Evolutionary conservation across 116 monocot species (phyloP).

Genomic region (Thalassia testudinum): DNA sequence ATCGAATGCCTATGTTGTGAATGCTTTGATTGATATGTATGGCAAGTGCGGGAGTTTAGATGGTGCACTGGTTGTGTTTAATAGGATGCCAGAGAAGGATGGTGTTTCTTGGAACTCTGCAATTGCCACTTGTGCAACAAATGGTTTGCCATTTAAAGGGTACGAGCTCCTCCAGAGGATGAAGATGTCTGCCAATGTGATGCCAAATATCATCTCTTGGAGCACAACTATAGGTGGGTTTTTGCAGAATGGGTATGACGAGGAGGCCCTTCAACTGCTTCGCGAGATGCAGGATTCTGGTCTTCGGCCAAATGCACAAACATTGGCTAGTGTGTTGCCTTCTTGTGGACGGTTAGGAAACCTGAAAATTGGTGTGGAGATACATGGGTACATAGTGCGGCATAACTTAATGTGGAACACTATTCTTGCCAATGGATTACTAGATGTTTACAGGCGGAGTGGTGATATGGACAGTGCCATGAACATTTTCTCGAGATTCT

Average conservation of each 20-base stretch:
- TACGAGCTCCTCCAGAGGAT: slow-evolving; percentile 4
- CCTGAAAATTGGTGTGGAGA: slow-evolving; percentile 9
- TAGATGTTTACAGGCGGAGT: slow-evolving; percentile 17
- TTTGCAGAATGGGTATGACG: slow-evolving; percentile 12
- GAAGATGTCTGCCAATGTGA: slow-evolving; percentile 1
- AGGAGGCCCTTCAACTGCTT: slow-evolving; percentile 5
- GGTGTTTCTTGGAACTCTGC: slow-evolving; percentile 19
- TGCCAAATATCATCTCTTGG: slow-evolving; percentile 18
- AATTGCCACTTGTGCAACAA: slow-evolving; percentile 4
- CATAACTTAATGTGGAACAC: slow-evolving; percentile 7
- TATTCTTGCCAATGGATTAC: slow-evolving; percentile 16
- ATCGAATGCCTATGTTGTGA: slow-evolving; percentile 11
- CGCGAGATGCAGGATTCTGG: slow-evolving; percentile 4
- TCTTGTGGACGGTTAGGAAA: slow-evolving; percentile 8
- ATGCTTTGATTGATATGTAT: slow-evolving; percentile 17
- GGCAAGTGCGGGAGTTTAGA: slow-evolving; percentile 9
- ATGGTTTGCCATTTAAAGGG: slow-evolving; percentile 6
- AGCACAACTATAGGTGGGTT: slow-evolving; percentile 13
- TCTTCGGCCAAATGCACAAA: slow-evolving; percentile 4
- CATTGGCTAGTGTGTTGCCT: slow-evolving; percentile 9
- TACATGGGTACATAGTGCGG: slow-evolving; percentile 12
- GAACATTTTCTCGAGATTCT: neutral
- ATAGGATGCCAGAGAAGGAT: slow-evolving; percentile 5
- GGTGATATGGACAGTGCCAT: slow-evolving; percentile 6
- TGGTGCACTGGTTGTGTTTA: slow-evolving; percentile 9